phyloP scores from a whole-genome alignment of 257 asterid genomes.

The Solanum megistacrolobum region DNA sequence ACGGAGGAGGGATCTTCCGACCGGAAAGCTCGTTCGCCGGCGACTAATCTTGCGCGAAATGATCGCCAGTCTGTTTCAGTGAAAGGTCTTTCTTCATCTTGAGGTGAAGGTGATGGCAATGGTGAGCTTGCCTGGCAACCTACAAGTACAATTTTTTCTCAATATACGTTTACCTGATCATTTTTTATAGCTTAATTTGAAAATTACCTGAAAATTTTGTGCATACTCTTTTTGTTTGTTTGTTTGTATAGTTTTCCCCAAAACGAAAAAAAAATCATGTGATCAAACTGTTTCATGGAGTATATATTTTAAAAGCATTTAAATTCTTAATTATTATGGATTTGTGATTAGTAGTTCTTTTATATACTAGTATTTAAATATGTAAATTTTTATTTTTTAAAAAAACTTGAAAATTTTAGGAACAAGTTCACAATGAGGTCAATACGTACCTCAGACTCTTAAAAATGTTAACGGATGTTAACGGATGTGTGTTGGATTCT shows the following conservation, averaged over 20 bases:
- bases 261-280: neutral
- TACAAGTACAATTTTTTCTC: neutral
- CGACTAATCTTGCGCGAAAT: slow-evolving; percentile 65
- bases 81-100: slow-evolving; percentile 35
- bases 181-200: neutral
- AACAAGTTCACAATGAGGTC: neutral
- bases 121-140: slow-evolving; percentile 41
- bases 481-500: neutral
- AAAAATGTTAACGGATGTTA: neutral
- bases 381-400: neutral
- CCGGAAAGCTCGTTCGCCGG: slow-evolving; percentile 21
- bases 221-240: neutral
- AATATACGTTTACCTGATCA: neutral
- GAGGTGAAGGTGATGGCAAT: slow-evolving; percentile 29
- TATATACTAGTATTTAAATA: neutral
- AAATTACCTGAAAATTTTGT: no score
- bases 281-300: neutral
- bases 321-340: neutral
- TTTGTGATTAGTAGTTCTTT: neutral
- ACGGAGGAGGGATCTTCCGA: slow-evolving; percentile 12
- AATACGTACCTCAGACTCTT: neutral
- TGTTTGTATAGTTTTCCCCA: neutral
- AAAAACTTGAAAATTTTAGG: neutral
- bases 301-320: neutral
- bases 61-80: slow-evolving; percentile 64